Evolutionary conservation across 225 moss, liverwort and hornwort species (phyloP), one percentile per base, ranked within the genome.

Genomic region (Lunularia cruciata): DNA sequence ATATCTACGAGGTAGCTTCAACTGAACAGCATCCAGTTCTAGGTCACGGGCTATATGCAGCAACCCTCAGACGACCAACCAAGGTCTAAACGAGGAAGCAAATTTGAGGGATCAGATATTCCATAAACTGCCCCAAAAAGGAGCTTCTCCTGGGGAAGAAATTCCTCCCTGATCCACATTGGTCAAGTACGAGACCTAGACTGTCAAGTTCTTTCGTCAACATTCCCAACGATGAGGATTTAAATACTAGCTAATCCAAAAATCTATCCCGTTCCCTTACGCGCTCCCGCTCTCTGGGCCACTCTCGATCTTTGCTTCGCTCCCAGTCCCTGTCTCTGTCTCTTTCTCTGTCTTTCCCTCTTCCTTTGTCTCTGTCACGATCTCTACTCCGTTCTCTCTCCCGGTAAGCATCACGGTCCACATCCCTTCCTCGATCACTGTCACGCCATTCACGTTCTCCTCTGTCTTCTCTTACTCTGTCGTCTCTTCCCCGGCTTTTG

Each of bases 221-320:
- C 12, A 23, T 40, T 42, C n/a, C 22, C 22, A 42, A 39, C 40
- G 15, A n/a, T 14, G 40, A 63, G 2, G 14, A 14, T 43, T 28
- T 27, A 31, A 13, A 18, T 35, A 37, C 23, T 16, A 32, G 14
- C 71, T 73, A 86, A 63, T 88, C 88, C 66, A 90, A 49, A 52
- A 91, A 82, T 77, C 87, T 84, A 56, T 92, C 92, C 40, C 91
- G 78, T 58, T 88, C 91, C 69, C 91, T 81, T 16, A 87, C 67
- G 14, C 91, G 86, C 57, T 84, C 85, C 73, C 87, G 77, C 19
- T 84, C 85, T 64, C 87, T 78, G 33, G 84, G 77, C 79, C 83
- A 76, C 36, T 88, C 84, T 32, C 78, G 68, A 12, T 83, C 81
- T 73, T 68, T 79, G 39, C 48, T 70, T 35, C 76, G 72, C 60